Conservation (phyloP, 1,139 yeast genomes). For the Candida pseudoviswanathii region DNA sequence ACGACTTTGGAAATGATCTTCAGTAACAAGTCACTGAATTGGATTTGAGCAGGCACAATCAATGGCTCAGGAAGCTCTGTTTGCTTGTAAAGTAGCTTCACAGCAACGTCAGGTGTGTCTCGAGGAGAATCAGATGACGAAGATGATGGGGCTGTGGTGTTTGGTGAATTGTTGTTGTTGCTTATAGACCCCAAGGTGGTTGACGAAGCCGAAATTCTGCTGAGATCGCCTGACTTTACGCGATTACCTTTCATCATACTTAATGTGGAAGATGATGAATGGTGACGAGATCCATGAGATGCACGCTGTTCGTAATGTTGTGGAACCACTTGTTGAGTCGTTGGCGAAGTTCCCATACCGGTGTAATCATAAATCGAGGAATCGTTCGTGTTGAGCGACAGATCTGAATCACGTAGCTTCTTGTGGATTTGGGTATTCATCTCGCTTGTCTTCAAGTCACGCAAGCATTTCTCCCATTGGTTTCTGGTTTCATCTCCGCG, state of each 20-base stretch:
- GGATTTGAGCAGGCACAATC: conserved; percentile 46
- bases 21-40: conserved; percentile 49
- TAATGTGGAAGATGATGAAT: conserved; percentile 47
- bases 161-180: conserved; percentile 16
- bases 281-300: conserved; percentile 42
- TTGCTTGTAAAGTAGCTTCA: conserved; percentile 56
- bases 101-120: conserved; percentile 25
- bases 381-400: conserved; percentile 24
- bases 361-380: conserved; percentile 27
- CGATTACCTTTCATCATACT: conserved; percentile 47
- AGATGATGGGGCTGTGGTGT: conserved; percentile 19
- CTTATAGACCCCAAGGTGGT: conserved; percentile 20
- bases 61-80: conserved; percentile 35
- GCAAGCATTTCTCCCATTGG: conserved; percentile 70
- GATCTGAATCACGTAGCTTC: conserved; percentile 42
- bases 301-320: conserved; percentile 20
- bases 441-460: conserved; percentile 43
- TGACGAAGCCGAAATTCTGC: conserved; percentile 14
- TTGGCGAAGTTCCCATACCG: conserved; percentile 10
- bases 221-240: conserved; percentile 14
- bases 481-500: conserved; percentile 69
- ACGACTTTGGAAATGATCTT: conserved; percentile 40
- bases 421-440: conserved; percentile 44
- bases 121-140: conserved; percentile 6
- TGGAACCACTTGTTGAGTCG: conserved; percentile 5